Evolutionary conservation across 495 filamentous ascomycete genomes (phyloP), one percentile per base, ranked within the genome.

Genomic region (Apiosordaria backusii): DNA sequence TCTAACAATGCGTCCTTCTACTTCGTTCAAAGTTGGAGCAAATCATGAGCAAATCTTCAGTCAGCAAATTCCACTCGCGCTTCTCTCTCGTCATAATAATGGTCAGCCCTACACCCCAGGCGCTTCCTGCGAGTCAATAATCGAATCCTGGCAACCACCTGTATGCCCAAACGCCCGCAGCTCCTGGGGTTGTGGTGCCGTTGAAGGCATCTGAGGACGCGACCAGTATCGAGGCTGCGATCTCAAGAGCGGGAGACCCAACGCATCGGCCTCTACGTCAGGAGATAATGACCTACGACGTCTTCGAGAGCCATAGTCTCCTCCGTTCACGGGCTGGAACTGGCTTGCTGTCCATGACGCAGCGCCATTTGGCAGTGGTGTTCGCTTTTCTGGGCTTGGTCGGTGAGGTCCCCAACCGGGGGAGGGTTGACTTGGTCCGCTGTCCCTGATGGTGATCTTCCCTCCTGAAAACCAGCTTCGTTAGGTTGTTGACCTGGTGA

Each of bases 1-100:
- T 45, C 35, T 45, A 45, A 45, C 35, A 45, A 45, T 45, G 13
- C 16, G 16, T 15, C 16, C 35, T 45, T 13, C 53, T 21, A 21
- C 53, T 9, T 55, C 19, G 7, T 24, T 55, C 53, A 21, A 55
- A 18, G 21, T 24, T 19, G 53, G n/a, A 55, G 9, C 53, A 55
- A 55, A 55, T 55, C 22, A 55, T 55, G 23, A 57, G 53, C 53
- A 57, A 57, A 57, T 57, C 23, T 50, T 24, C 19, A 57, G 53
- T 3, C 9, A 57, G 53, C 53, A 57, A 24, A 22, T 22, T 3
- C 53, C 19, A 57, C 19, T 22, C 19, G 25, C 57, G 4, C 57
- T 1, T 10, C 16, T 4, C 9, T 23, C 7, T 9, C 16, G 22
- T 13, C 9, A 29, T 29, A 7, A 7, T 29, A 29, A 29, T 7